Conservation (phyloP, 768 basidiomycete species). For the Termitomyces heimii region DNA sequence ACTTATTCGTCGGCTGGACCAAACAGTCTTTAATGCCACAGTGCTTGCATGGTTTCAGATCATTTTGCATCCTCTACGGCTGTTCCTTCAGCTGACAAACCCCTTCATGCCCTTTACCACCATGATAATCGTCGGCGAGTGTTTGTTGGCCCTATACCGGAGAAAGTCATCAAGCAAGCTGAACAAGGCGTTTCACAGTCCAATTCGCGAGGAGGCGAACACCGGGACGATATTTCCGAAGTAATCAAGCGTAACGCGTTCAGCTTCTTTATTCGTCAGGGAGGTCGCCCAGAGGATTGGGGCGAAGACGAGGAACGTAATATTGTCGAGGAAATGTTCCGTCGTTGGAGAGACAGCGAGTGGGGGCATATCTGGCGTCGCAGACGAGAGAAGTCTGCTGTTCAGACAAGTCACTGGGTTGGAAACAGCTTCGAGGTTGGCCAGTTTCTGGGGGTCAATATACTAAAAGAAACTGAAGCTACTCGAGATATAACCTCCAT, state of each 20-base stretch:
- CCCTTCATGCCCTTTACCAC: slow-evolving; percentile 16
- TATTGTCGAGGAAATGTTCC: slow-evolving; percentile 50
- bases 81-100: slow-evolving; percentile 7
- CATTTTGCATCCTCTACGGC: slow-evolving; percentile 14
- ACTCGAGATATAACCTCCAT: slow-evolving; percentile 9
- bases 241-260: slow-evolving; percentile 57
- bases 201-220: slow-evolving; percentile 18
- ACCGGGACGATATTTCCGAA: slow-evolving; percentile 32
- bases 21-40: neutral
- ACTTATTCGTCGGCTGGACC: too few species aligned
- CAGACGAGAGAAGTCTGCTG: slow-evolving; percentile 22
- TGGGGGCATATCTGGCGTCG: slow-evolving; percentile 48
- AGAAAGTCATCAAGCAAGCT: slow-evolving; percentile 38
- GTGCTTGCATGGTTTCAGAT: slow-evolving; percentile 5
- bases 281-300: slow-evolving; percentile 67
- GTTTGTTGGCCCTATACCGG: slow-evolving; percentile 77
- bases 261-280: slow-evolving; percentile 56
- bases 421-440: slow-evolving; percentile 78
- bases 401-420: slow-evolving; percentile 43
- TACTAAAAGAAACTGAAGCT: slow-evolving; percentile 34
- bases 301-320: slow-evolving; percentile 44
- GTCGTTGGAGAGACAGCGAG: slow-evolving; percentile 59
- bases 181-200: slow-evolving; percentile 19
- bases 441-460: slow-evolving; percentile 63
- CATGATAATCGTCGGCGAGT: slow-evolving; percentile 38